These are phyloP conservation scores for Phialophora expanda DNA, from an alignment of 2,329 filamentous ascomycete species.

Conservation along the genomic window DNA sequence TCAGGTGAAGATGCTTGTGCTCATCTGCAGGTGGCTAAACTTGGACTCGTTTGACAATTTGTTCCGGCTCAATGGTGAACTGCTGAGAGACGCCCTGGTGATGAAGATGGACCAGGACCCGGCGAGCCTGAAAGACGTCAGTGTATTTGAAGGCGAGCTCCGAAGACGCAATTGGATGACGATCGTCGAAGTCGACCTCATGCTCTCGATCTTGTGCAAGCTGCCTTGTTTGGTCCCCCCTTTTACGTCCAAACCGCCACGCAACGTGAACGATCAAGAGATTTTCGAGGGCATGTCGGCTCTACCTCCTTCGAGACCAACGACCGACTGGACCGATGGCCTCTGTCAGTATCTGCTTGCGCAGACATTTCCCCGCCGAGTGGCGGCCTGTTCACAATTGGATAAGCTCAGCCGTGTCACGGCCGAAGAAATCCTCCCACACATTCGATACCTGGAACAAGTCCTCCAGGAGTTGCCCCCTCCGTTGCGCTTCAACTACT, in stretches of 20 bases:
- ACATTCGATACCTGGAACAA: conserved; percentile 36
- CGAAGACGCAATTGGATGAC: conserved; percentile 43
- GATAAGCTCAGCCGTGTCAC: conserved; percentile 24
- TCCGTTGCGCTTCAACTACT: conserved; percentile 35
- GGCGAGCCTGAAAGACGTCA: conserved; percentile 10
- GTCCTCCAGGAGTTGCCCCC: conserved; percentile 35
- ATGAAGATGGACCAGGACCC: conserved; percentile 36
- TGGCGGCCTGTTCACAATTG: conserved; percentile 33
- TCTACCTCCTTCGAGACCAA: conserved; percentile 27
- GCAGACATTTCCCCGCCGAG: conserved; percentile 34
- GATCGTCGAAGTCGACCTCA: conserved; percentile 42
- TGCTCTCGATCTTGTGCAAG: conserved; percentile 39
- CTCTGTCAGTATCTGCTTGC: conserved; percentile 38
- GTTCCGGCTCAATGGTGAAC: conserved; percentile 33
- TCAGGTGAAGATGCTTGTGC: conserved; percentile 33
- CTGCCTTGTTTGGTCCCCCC: conserved; percentile 36
- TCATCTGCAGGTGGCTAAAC: conserved; percentile 34
- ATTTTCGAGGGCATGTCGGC: conserved; percentile 28
- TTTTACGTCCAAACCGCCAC: conserved; percentile 31
- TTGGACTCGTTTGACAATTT: conserved; percentile 29
- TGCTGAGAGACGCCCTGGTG: conserved; percentile 35
- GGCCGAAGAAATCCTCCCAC: conserved; percentile 31
- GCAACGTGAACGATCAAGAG: conserved; percentile 38
- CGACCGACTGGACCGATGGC: conserved; percentile 38
- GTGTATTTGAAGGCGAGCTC: conserved; percentile 41